phyloP scores from a whole-genome alignment of 2,329 filamentous ascomycete species.

The Talaromyces sp. region DNA sequence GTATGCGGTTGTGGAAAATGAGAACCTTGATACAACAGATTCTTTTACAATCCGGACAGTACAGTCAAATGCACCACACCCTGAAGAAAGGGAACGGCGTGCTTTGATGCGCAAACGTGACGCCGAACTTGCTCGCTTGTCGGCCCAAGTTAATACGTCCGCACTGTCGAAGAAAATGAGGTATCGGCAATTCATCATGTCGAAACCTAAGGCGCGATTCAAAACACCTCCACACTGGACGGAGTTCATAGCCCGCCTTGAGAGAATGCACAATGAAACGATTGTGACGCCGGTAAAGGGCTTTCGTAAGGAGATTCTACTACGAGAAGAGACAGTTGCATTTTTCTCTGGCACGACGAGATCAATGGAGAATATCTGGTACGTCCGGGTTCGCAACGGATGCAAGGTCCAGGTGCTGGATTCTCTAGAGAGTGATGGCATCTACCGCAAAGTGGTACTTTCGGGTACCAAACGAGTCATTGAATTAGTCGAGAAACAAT shows the following conservation, averaged over 20 bases:
- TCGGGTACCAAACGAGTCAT: constrained; percentile 34
- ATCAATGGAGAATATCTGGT: constrained; percentile 38
- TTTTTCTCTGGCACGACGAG: constrained; percentile 31
- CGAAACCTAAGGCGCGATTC: neutral
- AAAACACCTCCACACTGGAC: constrained; percentile 23
- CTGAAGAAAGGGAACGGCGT: neutral
- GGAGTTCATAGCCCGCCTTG: constrained; percentile 28
- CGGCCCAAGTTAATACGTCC: neutral
- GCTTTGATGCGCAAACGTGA: constrained; percentile 5
- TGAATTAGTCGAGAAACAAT: constrained; percentile 29
- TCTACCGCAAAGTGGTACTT: constrained; percentile 34
- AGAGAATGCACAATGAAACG: constrained; percentile 23
- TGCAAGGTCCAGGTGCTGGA: constrained; percentile 38
- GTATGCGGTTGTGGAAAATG: neutral
- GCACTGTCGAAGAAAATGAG: constrained; percentile 25
- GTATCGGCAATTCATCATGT: constrained; percentile 22
- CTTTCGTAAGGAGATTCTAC: constrained; percentile 29
- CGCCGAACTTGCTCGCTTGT: neutral
- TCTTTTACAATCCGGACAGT: neutral
- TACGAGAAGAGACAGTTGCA: constrained; percentile 37
- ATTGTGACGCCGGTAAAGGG: constrained; percentile 19
- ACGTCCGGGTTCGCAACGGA: constrained; percentile 33
- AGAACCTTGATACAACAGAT: neutral
- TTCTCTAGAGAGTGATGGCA: constrained; percentile 29
- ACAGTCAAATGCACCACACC: neutral